A percentile compares a stretch with the other conserved stretches of the same genome.
Evolutionary conservation across 2,329 filamentous ascomycete species (phyloP).

Genomic region (Colletotrichum cordylinicola): DNA sequence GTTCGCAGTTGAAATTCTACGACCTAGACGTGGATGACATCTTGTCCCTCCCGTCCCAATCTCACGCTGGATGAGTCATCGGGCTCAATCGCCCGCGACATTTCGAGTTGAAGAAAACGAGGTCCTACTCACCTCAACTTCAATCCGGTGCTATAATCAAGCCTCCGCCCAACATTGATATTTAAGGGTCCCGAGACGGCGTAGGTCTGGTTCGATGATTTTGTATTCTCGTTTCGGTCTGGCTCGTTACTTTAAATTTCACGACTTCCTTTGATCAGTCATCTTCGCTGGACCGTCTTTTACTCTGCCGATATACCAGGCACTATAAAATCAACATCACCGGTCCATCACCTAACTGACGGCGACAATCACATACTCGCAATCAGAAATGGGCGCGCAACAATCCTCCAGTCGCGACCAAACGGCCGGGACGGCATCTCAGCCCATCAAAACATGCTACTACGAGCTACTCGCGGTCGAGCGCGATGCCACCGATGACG

Average conservation of each 20-base stretch:
- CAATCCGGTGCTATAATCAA: not conserved
- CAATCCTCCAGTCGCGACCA: slow-evolving; percentile 53
- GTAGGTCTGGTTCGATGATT: not conserved
- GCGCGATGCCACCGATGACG: slow-evolving; percentile 77
- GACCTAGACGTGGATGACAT: not conserved
- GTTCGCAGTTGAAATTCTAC: not conserved
- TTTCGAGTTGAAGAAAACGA: not conserved
- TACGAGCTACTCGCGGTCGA: slow-evolving; percentile 85
- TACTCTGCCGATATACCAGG: not conserved
- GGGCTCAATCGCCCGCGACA: not conserved
- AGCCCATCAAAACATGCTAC: slow-evolving; percentile 71
- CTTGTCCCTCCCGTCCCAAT: no score
- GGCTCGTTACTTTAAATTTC: not conserved
- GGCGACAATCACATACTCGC: not conserved
- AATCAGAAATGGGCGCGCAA: slow-evolving; percentile 54
- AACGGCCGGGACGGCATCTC: slow-evolving; percentile 25
- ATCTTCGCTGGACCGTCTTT: not conserved
- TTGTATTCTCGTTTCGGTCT: not conserved
- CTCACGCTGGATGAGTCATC: not conserved
- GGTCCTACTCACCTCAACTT: not conserved
- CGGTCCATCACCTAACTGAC: not conserved
- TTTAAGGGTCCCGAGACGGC: not conserved
- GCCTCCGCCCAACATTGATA: not conserved
- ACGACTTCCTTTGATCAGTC: not conserved
- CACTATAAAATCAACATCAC: not conserved